Conservation (phyloP, 768 basidiomycete genomes). For the Termitomyces heimii region DNA sequence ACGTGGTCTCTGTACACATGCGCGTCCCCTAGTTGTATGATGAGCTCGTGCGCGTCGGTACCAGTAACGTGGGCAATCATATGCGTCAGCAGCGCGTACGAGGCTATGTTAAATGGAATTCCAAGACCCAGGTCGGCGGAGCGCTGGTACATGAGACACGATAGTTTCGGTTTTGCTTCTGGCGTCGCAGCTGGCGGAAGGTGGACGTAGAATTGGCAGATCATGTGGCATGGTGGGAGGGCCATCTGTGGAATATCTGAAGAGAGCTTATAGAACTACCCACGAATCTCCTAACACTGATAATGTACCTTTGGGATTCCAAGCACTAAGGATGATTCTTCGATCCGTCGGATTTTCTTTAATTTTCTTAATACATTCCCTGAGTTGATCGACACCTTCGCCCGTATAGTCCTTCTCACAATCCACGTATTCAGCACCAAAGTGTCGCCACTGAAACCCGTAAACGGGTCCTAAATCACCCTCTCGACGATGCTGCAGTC, state of each 20-base stretch:
- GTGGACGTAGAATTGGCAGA: constrained; percentile 98
- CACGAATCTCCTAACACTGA: background rate
- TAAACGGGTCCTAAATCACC: constrained; percentile 97
- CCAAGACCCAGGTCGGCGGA: constrained; percentile 97
- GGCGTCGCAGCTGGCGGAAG: constrained; percentile 55
- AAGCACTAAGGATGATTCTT: constrained; percentile 90
- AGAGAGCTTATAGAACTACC: background rate
- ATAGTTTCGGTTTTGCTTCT: constrained; percentile 61
- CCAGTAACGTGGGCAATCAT: constrained; percentile 94
- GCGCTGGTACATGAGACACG: constrained; percentile 96
- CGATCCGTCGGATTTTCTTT: constrained; percentile 90
- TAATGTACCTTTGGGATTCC: constrained; percentile 90
- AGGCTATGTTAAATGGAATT: constrained; percentile 99
- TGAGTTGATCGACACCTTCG: constrained; percentile 88
- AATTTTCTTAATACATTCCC: constrained; percentile 88
- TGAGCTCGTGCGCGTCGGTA: constrained; percentile 82
- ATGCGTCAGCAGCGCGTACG: constrained; percentile 94
- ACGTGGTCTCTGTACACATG: constrained; percentile 95
- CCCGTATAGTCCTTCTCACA: constrained; percentile 74
- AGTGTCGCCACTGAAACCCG: constrained; percentile 96
- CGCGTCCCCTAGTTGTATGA: constrained; percentile 96
- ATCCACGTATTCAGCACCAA: constrained; percentile 77
- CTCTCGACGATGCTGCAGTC: constrained; percentile 76
- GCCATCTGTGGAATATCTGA: constrained; percentile 93
- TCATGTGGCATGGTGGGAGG: constrained; percentile 96